A percentile compares a stretch with the other conserved stretches of the same genome.
Conservation (phyloP, 139 green algal genomes). For the Chloropicon primus region DNA sequence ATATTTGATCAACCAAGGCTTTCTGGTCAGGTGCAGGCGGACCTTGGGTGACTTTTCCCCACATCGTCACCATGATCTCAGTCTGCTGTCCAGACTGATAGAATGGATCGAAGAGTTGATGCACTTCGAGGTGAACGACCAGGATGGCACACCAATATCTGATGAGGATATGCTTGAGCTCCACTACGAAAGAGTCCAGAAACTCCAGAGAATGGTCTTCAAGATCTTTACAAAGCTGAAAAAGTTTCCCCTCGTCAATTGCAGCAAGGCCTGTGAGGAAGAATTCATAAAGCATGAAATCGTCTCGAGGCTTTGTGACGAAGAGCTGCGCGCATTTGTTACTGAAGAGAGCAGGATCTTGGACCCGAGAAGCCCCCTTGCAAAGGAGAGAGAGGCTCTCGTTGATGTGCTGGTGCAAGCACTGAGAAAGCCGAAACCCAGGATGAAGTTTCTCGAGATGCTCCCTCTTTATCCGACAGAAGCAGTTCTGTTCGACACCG, state of each 20-base stretch:
- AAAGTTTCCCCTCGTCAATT: constrained; percentile 79
- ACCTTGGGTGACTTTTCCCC: constrained; percentile 23
- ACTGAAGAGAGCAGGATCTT: constrained; percentile 28
- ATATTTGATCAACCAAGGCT: constrained; percentile 59
- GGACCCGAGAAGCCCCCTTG: neutral
- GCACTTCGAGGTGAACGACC: constrained; percentile 84
- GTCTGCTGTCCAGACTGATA: constrained; percentile 25
- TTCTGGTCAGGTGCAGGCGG: constrained; percentile 63
- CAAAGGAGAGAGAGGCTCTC: neutral
- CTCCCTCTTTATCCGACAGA: constrained; percentile 97
- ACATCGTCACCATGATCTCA: constrained; percentile 7
- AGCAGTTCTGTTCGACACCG: constrained; percentile 69
- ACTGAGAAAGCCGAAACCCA: constrained; percentile 28
- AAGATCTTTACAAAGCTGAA: constrained; percentile 26
- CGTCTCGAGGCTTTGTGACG: too few relatives aligned
- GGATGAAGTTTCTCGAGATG: constrained; percentile 65
- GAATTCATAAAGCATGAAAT: too few relatives aligned
- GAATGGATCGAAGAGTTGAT: neutral
- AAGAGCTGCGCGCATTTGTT: constrained; percentile 73
- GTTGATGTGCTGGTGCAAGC: neutral
- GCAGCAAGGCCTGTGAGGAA: constrained; percentile 47
- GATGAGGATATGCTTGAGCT: constrained; percentile 60
- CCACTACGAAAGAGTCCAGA: constrained; percentile 57
- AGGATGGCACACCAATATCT: constrained; percentile 65
- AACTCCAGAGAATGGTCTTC: neutral